Evolutionary conservation across 2,329 filamentous ascomycete species (phyloP).

Genomic region (Akanthomyces lecanii): DNA sequence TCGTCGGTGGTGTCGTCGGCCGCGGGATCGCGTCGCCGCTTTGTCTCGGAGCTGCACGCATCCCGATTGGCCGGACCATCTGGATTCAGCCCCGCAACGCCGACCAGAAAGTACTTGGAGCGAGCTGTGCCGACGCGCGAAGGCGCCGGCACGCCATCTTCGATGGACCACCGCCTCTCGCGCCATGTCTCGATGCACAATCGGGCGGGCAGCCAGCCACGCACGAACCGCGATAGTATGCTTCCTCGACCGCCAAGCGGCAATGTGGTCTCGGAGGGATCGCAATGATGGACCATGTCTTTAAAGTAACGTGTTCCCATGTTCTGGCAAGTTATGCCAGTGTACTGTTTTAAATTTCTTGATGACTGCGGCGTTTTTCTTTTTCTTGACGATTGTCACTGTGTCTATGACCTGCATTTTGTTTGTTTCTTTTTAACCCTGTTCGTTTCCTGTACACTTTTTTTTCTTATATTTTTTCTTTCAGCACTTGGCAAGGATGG

Average conservation of each 20-base stretch:
- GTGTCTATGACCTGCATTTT: constrained; percentile 1
- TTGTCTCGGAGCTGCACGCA: constrained; percentile 43
- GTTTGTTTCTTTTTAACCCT: not conserved
- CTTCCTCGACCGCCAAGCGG: constrained; percentile 41
- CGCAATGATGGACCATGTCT: not conserved
- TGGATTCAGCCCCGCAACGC: not conserved
- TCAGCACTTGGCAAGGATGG: not conserved
- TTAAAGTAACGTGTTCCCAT: not conserved
- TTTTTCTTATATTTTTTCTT: constrained; percentile 3
- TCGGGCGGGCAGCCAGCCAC: constrained; percentile 39
- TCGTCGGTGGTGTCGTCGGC: constrained; percentile 39
- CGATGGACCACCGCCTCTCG: constrained; percentile 29
- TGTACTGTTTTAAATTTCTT: constrained; percentile 1
- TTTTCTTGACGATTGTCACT: constrained; percentile 7
- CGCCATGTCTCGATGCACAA: constrained; percentile 26
- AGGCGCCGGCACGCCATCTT: constrained; percentile 16
- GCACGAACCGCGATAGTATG: constrained; percentile 44
- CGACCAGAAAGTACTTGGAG: constrained; percentile 14
- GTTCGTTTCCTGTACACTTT: constrained; percentile 9
- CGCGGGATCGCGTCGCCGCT: constrained; percentile 47
- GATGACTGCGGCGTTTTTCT: not conserved
- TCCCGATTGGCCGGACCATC: constrained; percentile 41
- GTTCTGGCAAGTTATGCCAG: not conserved
- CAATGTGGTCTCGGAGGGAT: not conserved
- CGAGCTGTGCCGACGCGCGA: constrained; percentile 14